Conservation (phyloP, 169 alveolate species). For the Theileria parva region DNA sequence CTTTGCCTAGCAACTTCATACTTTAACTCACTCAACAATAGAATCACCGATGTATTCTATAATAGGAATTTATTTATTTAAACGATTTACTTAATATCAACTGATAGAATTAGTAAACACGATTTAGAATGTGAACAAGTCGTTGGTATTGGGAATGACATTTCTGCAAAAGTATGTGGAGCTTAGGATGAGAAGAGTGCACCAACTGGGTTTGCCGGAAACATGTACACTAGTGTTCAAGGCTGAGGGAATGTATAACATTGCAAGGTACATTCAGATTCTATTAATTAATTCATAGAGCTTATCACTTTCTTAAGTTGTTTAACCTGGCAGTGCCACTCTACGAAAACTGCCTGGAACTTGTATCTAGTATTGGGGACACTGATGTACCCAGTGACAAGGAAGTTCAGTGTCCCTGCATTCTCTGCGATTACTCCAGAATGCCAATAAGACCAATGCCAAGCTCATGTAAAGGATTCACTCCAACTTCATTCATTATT, state of each 20-base stretch:
- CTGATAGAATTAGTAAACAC: not conserved
- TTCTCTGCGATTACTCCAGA: slow-evolving; percentile 51
- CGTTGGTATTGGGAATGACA: slow-evolving; percentile 56
- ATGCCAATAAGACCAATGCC: slow-evolving; percentile 19
- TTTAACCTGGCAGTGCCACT: slow-evolving; percentile 63
- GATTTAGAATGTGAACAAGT: slow-evolving; percentile 43
- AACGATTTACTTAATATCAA: too few species aligned
- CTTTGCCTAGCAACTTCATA: slow-evolving; percentile 73
- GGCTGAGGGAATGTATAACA: slow-evolving; percentile 59
- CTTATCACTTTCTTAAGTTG: slow-evolving; percentile 53
- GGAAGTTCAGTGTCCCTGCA: slow-evolving; percentile 54
- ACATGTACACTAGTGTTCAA: slow-evolving; percentile 20
- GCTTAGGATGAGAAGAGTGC: slow-evolving; percentile 24
- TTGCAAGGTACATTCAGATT: slow-evolving; percentile 47
- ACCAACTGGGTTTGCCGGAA: slow-evolving; percentile 12
- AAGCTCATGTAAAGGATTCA: slow-evolving; percentile 27
- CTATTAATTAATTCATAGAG: slow-evolving; percentile 16
- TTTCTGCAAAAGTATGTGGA: slow-evolving; percentile 31
- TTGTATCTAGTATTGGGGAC: slow-evolving; percentile 7
- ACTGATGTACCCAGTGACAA: slow-evolving; percentile 11
- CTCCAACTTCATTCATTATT: slow-evolving; percentile 32
- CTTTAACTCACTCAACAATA: slow-evolving; percentile 64
- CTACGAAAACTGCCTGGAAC: slow-evolving; percentile 57
- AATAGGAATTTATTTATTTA: not conserved
- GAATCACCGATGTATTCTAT: slow-evolving; percentile 39